These are phyloP conservation scores for Dothistroma septosporum DNA, from an alignment of 2,329 filamentous ascomycete genomes.

Conservation along the genomic window DNA sequence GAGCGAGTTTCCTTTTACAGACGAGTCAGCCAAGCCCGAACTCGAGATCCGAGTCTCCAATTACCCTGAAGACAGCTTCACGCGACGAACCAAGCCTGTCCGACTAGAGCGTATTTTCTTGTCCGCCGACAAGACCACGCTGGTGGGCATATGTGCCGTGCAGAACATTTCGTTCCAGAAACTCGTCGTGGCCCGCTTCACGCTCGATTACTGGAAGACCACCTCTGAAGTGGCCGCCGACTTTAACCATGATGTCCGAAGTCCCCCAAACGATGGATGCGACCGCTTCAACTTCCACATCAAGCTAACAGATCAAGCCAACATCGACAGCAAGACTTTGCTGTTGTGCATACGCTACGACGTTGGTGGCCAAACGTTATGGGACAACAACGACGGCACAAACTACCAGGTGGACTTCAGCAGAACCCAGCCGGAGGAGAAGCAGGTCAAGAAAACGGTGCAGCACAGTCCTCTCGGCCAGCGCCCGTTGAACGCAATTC, in stretches of 20 bases:
- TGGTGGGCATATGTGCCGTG: conserved; percentile 79
- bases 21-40: conserved; percentile 58
- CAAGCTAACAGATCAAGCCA: conserved; percentile 83
- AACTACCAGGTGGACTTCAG: conserved; percentile 95
- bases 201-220: conserved; percentile 97
- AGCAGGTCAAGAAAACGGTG: conserved; percentile 29
- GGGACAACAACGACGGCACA: conserved; percentile 84
- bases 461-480: conserved; percentile 29
- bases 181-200: conserved; percentile 84
- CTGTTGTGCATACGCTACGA: conserved; percentile 87
- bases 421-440: conserved; percentile 21
- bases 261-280: conserved; percentile 58
- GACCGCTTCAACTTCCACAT: conserved; percentile 95
- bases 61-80: conserved; percentile 66
- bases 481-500: conserved; percentile 51
- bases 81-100: conserved; percentile 64
- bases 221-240: conserved; percentile 92
- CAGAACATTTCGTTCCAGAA: conserved; percentile 90
- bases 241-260: conserved; percentile 72
- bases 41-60: conserved; percentile 86
- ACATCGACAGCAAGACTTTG: conserved; percentile 87
- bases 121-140: conserved; percentile 78
- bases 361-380: conserved; percentile 79
- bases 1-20: conserved; percentile 78
- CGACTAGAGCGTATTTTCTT: conserved; percentile 82